Evolutionary conservation across 805 yeast genomes (phyloP), one percentile per base, ranked within the genome.

Genomic region (Cyberlindnera maritima): DNA sequence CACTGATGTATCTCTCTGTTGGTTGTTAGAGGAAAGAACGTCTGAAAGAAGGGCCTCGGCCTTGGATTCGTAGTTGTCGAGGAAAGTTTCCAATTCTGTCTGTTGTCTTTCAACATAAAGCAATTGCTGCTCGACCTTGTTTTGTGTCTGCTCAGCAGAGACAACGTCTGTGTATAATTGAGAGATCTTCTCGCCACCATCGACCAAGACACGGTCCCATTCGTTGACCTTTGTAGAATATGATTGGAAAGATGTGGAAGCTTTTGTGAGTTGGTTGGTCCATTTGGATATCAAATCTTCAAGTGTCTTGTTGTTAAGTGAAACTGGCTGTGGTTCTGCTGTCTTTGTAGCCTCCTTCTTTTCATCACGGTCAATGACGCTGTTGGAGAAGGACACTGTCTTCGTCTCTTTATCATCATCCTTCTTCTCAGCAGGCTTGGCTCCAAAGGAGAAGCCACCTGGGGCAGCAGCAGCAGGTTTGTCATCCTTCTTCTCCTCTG

Each of bases 251-350:
- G 87, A 83, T 21, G 76, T 74, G 2, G 92, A 79, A 0, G 94
- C 81, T 13, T 79, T 75, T 2, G 92, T 74, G 49, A 94, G 68
- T 55, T 94, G 96, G 46, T 81, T 80, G 0, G 97, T 86, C 99
- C 99, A 94, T 66, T 86, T 90, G 13, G 90, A 79, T 36, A 94
- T 86, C 55, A 94, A 75, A 63, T 94, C 98, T 60, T 94, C 98
- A 60, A 94, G 71, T 1, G 97, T 89, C 64, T 89, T 89, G 67
- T 94, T 94, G 58, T 88, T 90, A 32, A 94, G 76, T 4, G 96
- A 80, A 3, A 89, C 76, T 28, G 86, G 85, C 47, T 81, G 75
- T 4, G 89, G 83, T 50, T 79, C 80, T 25, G 81, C 75, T 33
- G 77, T 72, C 44, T 84, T 81, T 2, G 81, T 68, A 44, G 74